Percentiles rank a stretch among this genome's conserved stretches.
phyloP scores from a whole-genome alignment of 495 filamentous ascomycete genomes.

The Chaetomium tenue region DNA sequence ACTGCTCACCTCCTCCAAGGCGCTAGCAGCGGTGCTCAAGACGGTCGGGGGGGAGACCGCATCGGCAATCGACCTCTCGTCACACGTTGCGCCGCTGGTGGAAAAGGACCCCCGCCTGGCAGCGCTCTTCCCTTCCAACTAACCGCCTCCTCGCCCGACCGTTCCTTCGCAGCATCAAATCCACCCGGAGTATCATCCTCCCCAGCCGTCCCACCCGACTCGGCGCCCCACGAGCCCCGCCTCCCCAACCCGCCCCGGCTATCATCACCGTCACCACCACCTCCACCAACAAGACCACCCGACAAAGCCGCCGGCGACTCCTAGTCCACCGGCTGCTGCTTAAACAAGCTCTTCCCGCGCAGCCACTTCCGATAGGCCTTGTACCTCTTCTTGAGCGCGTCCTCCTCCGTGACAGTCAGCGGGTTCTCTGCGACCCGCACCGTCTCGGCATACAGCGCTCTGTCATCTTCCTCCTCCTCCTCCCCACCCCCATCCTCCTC shows the following conservation, averaged over 20 bases:
- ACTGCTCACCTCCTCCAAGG: constrained; percentile 42
- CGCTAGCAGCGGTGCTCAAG: constrained; percentile 35
- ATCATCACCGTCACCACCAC: constrained; percentile 1
- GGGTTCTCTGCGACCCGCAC: constrained; percentile 74
- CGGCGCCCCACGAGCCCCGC: constrained; percentile 4
- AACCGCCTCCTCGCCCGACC: neutral
- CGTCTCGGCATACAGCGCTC: constrained; percentile 72
- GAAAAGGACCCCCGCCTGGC: constrained; percentile 44
- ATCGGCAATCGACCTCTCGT: constrained; percentile 27
- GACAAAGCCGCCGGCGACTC: constrained; percentile 19
- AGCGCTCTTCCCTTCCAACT: constrained; percentile 38
- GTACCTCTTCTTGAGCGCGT: constrained; percentile 85
- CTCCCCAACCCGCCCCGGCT: constrained; percentile 7
- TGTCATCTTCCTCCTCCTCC: constrained; percentile 61
- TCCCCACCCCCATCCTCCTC: constrained; percentile 41
- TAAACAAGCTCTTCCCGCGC: constrained; percentile 87
- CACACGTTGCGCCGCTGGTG: constrained; percentile 38
- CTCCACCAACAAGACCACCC: neutral
- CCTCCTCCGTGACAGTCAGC: constrained; percentile 81
- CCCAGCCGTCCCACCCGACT: constrained; percentile 14
- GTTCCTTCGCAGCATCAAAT: neutral
- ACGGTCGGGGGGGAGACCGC: constrained; percentile 23
- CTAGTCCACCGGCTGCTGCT: constrained; percentile 74
- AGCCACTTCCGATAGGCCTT: constrained; percentile 95
- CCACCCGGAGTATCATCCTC: neutral